Evolutionary conservation across 108 stramenopile genomes (phyloP).

Genomic region (Seminavis robusta): DNA sequence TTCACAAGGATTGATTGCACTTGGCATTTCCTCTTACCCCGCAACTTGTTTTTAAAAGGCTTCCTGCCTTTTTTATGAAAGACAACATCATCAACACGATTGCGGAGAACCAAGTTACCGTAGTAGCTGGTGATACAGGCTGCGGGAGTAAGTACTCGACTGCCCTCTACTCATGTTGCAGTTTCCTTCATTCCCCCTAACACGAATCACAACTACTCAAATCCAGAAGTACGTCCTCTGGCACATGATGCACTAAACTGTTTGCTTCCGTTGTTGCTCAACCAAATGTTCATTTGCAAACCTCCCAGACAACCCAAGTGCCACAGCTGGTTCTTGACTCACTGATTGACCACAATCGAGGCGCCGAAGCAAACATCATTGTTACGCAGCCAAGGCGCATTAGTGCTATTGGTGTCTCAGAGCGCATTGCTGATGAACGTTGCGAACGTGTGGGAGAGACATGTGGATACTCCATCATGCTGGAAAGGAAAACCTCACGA

Average conservation of each 20-base stretch:
- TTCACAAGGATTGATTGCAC: not conserved
- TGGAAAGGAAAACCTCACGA: no score
- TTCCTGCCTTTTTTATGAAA: slow-evolving; percentile 67
- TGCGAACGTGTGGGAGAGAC: slow-evolving; percentile 70
- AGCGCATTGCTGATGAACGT: slow-evolving; percentile 86
- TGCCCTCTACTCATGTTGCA: no score
- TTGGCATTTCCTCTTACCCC: not conserved
- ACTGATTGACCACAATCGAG: slow-evolving; percentile 54
- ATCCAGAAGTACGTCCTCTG: no score
- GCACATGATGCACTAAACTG: no score
- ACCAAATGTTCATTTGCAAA: not conserved
- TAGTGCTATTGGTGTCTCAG: slow-evolving; percentile 87
- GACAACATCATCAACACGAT: slow-evolving; percentile 58
- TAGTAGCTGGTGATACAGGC: slow-evolving; percentile 77
- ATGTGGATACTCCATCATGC: no score
- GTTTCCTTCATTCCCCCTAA: no score
- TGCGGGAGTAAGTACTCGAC: slow-evolving; percentile 48
- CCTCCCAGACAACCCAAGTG: slow-evolving; percentile 38
- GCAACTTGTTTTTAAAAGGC: slow-evolving; percentile 5
- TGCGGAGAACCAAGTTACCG: slow-evolving; percentile 57
- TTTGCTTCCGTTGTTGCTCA: no score
- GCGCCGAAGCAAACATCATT: slow-evolving; percentile 79
- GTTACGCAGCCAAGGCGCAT: slow-evolving; percentile 92
- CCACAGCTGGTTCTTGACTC: slow-evolving; percentile 87
- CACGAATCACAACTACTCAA: no score